phyloP scores from a whole-genome alignment of 2,329 filamentous ascomycete species.

The Colletotrichum sp. region DNA sequence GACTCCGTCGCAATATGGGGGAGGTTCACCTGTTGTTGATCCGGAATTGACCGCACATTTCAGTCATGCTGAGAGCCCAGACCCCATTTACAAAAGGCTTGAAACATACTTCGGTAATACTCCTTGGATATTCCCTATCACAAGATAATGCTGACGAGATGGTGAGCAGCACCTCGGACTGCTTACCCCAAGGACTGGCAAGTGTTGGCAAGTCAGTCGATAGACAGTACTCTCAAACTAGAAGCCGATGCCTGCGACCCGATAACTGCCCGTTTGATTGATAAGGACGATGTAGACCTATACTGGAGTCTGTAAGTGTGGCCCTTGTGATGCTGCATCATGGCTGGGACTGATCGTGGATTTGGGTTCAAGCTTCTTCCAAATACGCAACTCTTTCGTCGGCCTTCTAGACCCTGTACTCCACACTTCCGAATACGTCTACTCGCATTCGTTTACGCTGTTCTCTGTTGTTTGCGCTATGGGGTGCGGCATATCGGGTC shows the following conservation, averaged over 20 bases:
- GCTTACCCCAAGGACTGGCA: constrained; percentile 23
- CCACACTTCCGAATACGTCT: constrained; percentile 28
- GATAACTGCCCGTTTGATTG: constrained; percentile 24
- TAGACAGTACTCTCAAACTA: constrained; percentile 26
- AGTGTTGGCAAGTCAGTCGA: constrained; percentile 22
- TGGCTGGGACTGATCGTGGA: background rate
- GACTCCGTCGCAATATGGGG: background rate
- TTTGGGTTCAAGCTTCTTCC: constrained; percentile 23
- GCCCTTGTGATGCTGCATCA: background rate
- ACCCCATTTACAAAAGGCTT: background rate
- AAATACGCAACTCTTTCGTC: constrained; percentile 25
- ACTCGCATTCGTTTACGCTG: constrained; percentile 27
- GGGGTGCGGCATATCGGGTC: constrained; percentile 28
- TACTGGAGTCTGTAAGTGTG: background rate
- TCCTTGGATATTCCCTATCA: background rate
- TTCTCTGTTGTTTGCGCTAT: constrained; percentile 29
- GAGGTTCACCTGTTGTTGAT: background rate
- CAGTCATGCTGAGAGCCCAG: background rate
- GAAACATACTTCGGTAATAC: constrained; percentile 22
- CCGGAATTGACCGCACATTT: background rate
- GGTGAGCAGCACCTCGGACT: background rate
- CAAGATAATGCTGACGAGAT: background rate
- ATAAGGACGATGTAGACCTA: constrained; percentile 22
- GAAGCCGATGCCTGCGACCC: constrained; percentile 26
- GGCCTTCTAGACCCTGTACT: constrained; percentile 27